A percentile compares a stretch with the other conserved stretches of the same genome.
Evolutionary conservation across 805 yeast species (phyloP).

Genomic region (Myxozyma sirexii): DNA sequence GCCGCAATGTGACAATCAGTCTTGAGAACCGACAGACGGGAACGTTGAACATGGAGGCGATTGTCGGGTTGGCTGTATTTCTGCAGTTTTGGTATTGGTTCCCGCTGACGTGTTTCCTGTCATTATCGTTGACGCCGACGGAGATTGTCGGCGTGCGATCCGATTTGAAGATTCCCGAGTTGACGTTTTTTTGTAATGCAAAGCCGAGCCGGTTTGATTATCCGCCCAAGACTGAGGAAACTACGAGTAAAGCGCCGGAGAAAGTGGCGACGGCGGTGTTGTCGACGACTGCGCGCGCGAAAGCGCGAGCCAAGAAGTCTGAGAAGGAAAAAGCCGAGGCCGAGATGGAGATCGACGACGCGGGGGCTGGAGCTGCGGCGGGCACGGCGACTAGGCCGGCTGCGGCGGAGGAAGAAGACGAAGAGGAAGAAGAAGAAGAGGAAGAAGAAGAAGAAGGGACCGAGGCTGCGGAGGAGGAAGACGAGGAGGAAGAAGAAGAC

Average conservation of each 20-base stretch:
- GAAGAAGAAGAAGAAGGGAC: constrained; percentile 12
- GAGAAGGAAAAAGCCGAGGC: constrained; percentile 58
- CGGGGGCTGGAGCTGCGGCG: constrained; percentile 19
- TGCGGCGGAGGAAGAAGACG: constrained; percentile 31
- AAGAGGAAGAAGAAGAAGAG: constrained; percentile 36
- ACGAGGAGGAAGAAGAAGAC: constrained; percentile 43
- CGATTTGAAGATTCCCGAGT: constrained; percentile 84
- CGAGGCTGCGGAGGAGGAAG: constrained; percentile 39
- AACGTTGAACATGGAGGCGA: constrained; percentile 84
- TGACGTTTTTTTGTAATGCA: constrained; percentile 77
- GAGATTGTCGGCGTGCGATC: constrained; percentile 82
- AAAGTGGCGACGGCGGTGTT: constrained; percentile 90
- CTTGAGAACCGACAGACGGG: constrained; percentile 87
- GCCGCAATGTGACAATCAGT: constrained; percentile 93
- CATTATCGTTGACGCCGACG: constrained; percentile 90
- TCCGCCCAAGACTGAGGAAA: constrained; percentile 84
- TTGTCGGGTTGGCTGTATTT: constrained; percentile 88
- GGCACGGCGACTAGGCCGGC: constrained; percentile 19
- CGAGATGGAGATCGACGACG: constrained; percentile 49
- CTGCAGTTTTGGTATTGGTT: constrained; percentile 98
- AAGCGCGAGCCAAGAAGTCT: constrained; percentile 80
- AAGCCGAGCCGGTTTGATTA: constrained; percentile 80
- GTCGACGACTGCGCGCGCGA: constrained; percentile 92
- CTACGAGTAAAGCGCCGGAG: constrained; percentile 79
- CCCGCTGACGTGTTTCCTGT: constrained; percentile 91